phyloP scores from a whole-genome alignment of 345 rosid species.

The Odontarrhena argentea region DNA sequence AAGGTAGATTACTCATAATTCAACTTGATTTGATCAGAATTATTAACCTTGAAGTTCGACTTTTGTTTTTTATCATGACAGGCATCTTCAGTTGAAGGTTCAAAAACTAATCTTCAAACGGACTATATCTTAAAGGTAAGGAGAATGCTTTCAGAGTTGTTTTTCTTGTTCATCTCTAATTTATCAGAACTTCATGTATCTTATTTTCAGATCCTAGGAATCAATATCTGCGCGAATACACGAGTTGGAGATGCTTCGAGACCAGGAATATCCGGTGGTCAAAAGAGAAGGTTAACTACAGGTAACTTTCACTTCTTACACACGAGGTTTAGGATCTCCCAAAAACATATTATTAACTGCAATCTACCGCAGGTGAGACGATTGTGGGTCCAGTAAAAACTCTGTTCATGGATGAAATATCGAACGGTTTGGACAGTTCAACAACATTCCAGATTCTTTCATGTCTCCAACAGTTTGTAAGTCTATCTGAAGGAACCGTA shows the following conservation, averaged over 20 bases:
- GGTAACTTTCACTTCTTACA: constrained; percentile 29
- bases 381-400: constrained; percentile 79
- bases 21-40: background rate
- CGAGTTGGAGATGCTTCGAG: constrained; percentile 43
- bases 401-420: constrained; percentile 88
- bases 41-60: background rate
- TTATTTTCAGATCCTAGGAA: constrained; percentile 48
- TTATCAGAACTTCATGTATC: background rate
- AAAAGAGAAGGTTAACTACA: constrained; percentile 50
- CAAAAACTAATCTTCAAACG: constrained; percentile 46
- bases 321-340: background rate
- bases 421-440: constrained; percentile 83
- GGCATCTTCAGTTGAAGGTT: constrained; percentile 44
- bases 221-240: constrained; percentile 46
- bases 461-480: constrained; percentile 60
- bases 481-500: constrained; percentile 69
- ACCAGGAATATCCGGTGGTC: constrained; percentile 56
- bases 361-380: constrained; percentile 62
- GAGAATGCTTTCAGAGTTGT: background rate
- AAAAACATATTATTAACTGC: background rate
- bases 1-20: constrained; percentile 22
- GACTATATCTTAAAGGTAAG: constrained; percentile 49
- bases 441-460: constrained; percentile 82
- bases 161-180: background rate
- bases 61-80: constrained; percentile 18